A percentile compares a stretch with the other conserved stretches of the same genome.
These are phyloP conservation scores for Fonsecaea multimorphosa DNA, from an alignment of 2,329 filamentous ascomycete genomes.

Conservation along the genomic window DNA sequence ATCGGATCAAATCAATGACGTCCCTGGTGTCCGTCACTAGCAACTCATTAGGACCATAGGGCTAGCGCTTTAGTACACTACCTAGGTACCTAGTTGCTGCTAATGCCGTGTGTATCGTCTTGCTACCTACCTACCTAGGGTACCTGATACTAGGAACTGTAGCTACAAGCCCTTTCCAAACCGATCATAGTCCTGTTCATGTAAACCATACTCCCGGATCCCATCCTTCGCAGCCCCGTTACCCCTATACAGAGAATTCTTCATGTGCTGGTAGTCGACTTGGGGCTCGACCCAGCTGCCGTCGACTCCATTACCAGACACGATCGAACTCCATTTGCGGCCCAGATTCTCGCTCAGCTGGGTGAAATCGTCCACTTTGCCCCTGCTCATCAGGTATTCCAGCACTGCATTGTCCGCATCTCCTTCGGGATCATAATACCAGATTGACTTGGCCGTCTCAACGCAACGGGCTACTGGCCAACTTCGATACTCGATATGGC, in stretches of 20 bases:
- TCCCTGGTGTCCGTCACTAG: too few relatives aligned
- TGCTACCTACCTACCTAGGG: too few relatives aligned
- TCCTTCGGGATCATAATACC: conserved; percentile 35
- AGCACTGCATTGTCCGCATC: conserved; percentile 32
- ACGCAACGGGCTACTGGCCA: conserved; percentile 8
- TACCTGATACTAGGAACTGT: too few relatives aligned
- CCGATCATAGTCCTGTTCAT: conserved; percentile 13
- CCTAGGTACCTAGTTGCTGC: too few relatives aligned
- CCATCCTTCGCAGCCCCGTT: conserved; percentile 8
- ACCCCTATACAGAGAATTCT: conserved; percentile 16
- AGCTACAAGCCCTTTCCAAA: conserved; percentile 17
- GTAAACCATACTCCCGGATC: conserved; percentile 16
- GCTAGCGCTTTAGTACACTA: too few relatives aligned
- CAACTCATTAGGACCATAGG: too few relatives aligned
- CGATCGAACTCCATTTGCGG: conserved; percentile 20
- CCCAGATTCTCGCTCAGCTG: conserved; percentile 21
- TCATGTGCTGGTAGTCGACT: conserved; percentile 15
- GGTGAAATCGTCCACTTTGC: conserved; percentile 20
- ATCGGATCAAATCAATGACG: too few relatives aligned
- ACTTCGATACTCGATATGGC: conserved; percentile 12
- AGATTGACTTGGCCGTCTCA: conserved; percentile 15
- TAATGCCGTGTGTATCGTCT: too few relatives aligned
- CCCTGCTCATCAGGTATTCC: conserved; percentile 28
- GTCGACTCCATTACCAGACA: conserved; percentile 8
- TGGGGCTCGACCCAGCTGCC: conserved; percentile 11